A percentile compares a stretch with the other conserved stretches of the same genome.
These are phyloP conservation scores for Moesziomyces antarcticus DNA, from an alignment of 1,284 basidiomycete genomes.

Conservation along the genomic window DNA sequence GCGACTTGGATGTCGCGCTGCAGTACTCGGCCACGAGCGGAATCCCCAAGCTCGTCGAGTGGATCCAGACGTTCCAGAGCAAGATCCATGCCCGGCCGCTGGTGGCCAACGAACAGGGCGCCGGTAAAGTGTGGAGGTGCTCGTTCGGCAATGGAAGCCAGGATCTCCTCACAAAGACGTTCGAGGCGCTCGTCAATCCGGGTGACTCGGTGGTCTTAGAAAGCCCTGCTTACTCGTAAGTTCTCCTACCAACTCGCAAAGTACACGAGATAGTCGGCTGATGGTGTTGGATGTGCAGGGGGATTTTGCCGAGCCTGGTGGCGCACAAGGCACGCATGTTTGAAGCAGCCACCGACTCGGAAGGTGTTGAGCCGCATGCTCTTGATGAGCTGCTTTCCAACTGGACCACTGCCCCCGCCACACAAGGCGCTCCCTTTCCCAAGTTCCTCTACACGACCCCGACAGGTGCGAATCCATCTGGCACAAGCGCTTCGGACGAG, in stretches of 20 bases:
- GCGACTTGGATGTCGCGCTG: conserved; percentile 65
- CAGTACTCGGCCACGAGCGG: conserved; percentile 78
- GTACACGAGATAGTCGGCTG: no score
- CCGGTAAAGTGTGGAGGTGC: conserved; percentile 67
- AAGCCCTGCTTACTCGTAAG: conserved; percentile 80
- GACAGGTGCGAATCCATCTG: conserved; percentile 67
- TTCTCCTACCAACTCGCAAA: not conserved
- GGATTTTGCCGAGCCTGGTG: conserved; percentile 58
- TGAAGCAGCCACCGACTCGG: conserved; percentile 80
- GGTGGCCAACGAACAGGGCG: conserved; percentile 4
- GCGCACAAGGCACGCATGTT: conserved; percentile 40
- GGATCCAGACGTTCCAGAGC: conserved; percentile 72
- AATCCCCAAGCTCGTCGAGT: conserved; percentile 74
- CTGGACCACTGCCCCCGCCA: conserved; percentile 74
- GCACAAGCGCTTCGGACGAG: conserved; percentile 69
- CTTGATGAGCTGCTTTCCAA: conserved; percentile 77
- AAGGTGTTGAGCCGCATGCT: conserved; percentile 77
- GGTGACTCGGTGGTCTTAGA: conserved; percentile 87
- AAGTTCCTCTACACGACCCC: conserved; percentile 83
- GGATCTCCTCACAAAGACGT: conserved; percentile 83
- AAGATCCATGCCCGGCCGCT: conserved; percentile 73
- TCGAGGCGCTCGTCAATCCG: conserved; percentile 76
- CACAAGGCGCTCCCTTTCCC: conserved; percentile 75
- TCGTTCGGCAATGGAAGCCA: conserved; percentile 86
- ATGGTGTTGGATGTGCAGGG: conserved; percentile 7